Evolutionary conservation across 768 basidiomycete genomes (phyloP).

Genomic region (Auriscalpium vulgare): DNA sequence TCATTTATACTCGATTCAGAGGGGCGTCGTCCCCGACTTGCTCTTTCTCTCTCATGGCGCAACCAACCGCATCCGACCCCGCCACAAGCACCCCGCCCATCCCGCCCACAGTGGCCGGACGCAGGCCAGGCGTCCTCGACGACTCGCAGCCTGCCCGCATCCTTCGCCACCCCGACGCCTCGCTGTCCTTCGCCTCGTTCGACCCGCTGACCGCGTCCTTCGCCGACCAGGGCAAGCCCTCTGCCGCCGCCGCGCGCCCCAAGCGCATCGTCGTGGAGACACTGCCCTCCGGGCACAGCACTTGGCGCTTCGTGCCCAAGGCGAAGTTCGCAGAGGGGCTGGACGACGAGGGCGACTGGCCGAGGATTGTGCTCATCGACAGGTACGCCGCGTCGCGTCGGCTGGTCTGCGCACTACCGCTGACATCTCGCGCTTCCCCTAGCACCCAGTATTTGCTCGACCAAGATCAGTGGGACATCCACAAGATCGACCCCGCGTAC

Average conservation of each 20-base stretch:
- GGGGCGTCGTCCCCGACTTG: too few species aligned
- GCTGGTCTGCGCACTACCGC: too few species aligned
- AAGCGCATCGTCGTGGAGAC: conserved; percentile 74
- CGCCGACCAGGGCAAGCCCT: conserved; percentile 29
- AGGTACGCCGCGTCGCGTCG: conserved; percentile 41
- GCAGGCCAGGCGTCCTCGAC: conserved; percentile 58
- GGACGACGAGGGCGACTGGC: conserved; percentile 63
- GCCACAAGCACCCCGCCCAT: too few species aligned
- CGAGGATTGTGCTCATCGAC: conserved; percentile 55
- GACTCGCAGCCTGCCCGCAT: conserved; percentile 52
- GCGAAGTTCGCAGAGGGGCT: conserved; percentile 52
- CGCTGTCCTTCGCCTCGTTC: conserved; percentile 66
- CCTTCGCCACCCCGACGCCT: conserved; percentile 50
- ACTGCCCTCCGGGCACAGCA: conserved; percentile 35
- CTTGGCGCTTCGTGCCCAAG: conserved; percentile 75
- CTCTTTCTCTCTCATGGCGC: too few species aligned
- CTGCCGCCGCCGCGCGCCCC: conserved; percentile 42
- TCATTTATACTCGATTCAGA: too few species aligned
- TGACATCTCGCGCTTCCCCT: background rate
- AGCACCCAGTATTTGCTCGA: conserved; percentile 45
- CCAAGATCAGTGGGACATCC: conserved; percentile 82
- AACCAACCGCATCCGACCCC: too few species aligned
- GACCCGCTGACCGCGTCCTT: conserved; percentile 47
- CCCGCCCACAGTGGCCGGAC: too few species aligned
- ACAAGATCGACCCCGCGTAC: conserved; percentile 74